Conservation (phyloP, 1,139 yeast species). For the Kurtzmaniella quercitrusa region DNA sequence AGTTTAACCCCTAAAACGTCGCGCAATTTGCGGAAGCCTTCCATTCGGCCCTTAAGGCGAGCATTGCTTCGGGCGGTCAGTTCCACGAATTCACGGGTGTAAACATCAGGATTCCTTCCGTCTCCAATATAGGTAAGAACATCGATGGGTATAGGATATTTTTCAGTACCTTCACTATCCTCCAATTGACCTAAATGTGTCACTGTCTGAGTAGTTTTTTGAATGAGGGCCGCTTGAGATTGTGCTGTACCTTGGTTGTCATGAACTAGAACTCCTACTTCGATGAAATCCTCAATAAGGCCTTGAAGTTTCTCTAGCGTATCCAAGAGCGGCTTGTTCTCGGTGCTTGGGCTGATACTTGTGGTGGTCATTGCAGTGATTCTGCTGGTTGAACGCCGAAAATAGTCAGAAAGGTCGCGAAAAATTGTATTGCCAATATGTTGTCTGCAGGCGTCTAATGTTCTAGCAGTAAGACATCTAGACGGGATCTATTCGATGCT, state of each 20-base stretch:
- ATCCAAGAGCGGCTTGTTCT: conserved; percentile 41
- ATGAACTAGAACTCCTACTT: conserved; percentile 86
- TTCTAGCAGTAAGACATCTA: too few relatives aligned
- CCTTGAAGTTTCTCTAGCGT: conserved; percentile 62
- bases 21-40: conserved; percentile 55
- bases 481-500: too few relatives aligned
- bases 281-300: conserved; percentile 80
- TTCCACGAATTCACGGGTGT: conserved; percentile 93
- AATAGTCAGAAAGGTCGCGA: neutral
- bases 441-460: too few relatives aligned
- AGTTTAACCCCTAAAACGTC: conserved; percentile 68
- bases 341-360: conserved; percentile 19
- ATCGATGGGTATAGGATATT: conserved; percentile 65
- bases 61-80: conserved; percentile 87
- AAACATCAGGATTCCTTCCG: conserved; percentile 95
- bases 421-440: too few relatives aligned
- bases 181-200: conserved; percentile 35
- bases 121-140: conserved; percentile 85
- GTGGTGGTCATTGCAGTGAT: conserved; percentile 34
- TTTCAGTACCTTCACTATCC: conserved; percentile 27
- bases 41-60: conserved; percentile 76
- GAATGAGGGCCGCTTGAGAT: conserved; percentile 41
- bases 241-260: conserved; percentile 82
- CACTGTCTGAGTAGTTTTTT: conserved; percentile 39
- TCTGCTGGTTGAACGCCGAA: neutral